phyloP scores from a whole-genome alignment of 441 rosid genomes.

The Daphne laureola region DNA sequence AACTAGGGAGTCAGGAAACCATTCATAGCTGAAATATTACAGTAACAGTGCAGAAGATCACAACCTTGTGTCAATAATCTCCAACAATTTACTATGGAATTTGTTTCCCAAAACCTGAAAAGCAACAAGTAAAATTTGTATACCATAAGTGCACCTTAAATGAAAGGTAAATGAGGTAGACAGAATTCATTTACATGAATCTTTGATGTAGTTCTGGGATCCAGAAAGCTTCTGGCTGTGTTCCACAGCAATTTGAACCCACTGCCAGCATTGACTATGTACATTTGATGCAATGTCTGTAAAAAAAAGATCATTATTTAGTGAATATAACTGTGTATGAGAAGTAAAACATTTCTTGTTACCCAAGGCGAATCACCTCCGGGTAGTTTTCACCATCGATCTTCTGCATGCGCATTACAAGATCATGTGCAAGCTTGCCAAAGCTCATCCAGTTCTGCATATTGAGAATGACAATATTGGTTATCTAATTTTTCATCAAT shows the following conservation, averaged over 20 bases:
- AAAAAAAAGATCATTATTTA: constrained; percentile 12
- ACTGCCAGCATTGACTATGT: constrained; percentile 79
- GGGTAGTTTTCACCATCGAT: constrained; percentile 97
- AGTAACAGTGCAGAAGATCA: constrained; percentile 9
- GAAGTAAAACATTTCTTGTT: not conserved
- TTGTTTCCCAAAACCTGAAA: constrained; percentile 75
- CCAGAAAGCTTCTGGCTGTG: constrained; percentile 78
- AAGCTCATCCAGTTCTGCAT: constrained; percentile 78
- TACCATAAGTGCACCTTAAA: constrained; percentile 10
- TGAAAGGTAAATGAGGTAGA: constrained; percentile 11
- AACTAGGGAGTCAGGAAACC: constrained; percentile 13
- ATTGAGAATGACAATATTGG: constrained; percentile 12
- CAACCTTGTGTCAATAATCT: constrained; percentile 73
- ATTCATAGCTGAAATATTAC: constrained; percentile 3
- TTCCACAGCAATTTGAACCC: constrained; percentile 85
- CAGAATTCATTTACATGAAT: constrained; percentile 48
- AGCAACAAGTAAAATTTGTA: constrained; percentile 18
- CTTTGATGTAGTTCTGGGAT: constrained; percentile 88
- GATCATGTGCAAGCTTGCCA: constrained; percentile 79
- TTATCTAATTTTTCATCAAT: no score
- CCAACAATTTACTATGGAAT: constrained; percentile 62
- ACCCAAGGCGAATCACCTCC: constrained; percentile 52
- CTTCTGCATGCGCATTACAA: constrained; percentile 87
- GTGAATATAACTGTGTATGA: constrained; percentile 10
- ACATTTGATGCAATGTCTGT: constrained; percentile 93